These are phyloP conservation scores for Aspergillus sp. DNA, from an alignment of 2,329 filamentous ascomycete species.

Conservation along the genomic window DNA sequence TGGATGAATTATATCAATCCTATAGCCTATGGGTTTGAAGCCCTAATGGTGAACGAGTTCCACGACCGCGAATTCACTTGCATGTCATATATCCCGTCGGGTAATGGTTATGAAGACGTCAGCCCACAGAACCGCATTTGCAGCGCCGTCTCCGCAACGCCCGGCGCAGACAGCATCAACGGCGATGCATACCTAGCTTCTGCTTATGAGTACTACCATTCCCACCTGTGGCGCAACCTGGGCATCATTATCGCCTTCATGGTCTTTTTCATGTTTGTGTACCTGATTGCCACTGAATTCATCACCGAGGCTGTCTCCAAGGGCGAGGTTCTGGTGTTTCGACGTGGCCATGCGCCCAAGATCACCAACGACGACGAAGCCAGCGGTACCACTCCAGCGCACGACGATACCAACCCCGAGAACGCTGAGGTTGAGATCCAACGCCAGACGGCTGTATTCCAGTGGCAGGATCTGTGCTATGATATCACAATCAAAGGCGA, in stretches of 20 bases:
- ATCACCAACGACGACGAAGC: background rate
- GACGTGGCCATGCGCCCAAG: conserved; percentile 45
- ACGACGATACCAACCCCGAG: conserved; percentile 38
- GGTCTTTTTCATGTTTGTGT: conserved; percentile 55
- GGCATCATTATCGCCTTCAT: conserved; percentile 66
- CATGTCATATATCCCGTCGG: conserved; percentile 40
- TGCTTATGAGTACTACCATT: conserved; percentile 56
- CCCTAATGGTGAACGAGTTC: conserved; percentile 81
- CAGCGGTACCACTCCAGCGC: background rate
- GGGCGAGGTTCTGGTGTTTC: conserved; percentile 73
- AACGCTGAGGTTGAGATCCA: conserved; percentile 47
- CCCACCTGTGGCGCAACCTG: conserved; percentile 66
- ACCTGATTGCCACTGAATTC: conserved; percentile 47
- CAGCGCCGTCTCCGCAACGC: conserved; percentile 55
- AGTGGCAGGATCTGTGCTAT: conserved; percentile 83
- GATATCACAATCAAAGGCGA: conserved; percentile 79
- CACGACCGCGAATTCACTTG: conserved; percentile 58
- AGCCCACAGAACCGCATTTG: conserved; percentile 49
- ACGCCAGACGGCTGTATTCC: conserved; percentile 74
- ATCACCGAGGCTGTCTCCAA: conserved; percentile 58
- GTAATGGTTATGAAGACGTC: conserved; percentile 33
- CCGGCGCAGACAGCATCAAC: conserved; percentile 54
- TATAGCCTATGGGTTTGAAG: conserved; percentile 74
- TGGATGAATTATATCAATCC: conserved; percentile 81
- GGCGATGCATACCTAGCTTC: conserved; percentile 59